Conservation (phyloP, 768 basidiomycete genomes). For the Cystobasidium ongulense region DNA sequence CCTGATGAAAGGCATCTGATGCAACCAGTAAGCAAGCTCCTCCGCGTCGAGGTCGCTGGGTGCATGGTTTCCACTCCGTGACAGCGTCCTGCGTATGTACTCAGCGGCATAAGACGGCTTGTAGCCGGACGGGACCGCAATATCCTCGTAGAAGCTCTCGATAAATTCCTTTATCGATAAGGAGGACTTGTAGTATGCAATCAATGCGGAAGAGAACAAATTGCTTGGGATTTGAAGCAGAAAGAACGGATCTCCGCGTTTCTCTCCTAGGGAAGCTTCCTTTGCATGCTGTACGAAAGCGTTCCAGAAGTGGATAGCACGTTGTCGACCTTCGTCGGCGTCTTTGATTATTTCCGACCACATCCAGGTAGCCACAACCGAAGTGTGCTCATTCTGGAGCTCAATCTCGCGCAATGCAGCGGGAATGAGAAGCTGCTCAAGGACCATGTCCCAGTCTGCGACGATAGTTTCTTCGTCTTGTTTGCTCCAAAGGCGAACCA, state of each 20-base stretch:
- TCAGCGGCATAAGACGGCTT: background rate
- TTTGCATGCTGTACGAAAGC: background rate
- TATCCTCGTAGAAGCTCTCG: background rate
- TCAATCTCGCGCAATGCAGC: background rate
- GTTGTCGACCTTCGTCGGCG: background rate
- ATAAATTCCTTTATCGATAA: conserved; percentile 2
- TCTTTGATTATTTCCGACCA: background rate
- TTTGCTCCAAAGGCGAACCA: background rate
- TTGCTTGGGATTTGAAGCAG: conserved; percentile 12
- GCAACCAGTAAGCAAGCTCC: background rate
- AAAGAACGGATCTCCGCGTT: background rate
- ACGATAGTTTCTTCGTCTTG: background rate
- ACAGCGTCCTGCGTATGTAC: background rate
- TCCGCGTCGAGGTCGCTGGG: background rate
- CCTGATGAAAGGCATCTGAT: conserved; percentile 3
- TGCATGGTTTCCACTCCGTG: background rate
- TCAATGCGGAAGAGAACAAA: background rate
- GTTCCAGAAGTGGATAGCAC: conserved; percentile 4
- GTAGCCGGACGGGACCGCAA: background rate
- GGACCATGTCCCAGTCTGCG: background rate
- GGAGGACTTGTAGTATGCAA: background rate
- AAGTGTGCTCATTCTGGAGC: background rate
- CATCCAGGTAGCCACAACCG: conserved; percentile 8
- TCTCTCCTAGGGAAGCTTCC: background rate
- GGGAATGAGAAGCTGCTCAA: background rate